Evolutionary conservation across 768 basidiomycete genomes (phyloP).

Genomic region (Boletus bicolor): DNA sequence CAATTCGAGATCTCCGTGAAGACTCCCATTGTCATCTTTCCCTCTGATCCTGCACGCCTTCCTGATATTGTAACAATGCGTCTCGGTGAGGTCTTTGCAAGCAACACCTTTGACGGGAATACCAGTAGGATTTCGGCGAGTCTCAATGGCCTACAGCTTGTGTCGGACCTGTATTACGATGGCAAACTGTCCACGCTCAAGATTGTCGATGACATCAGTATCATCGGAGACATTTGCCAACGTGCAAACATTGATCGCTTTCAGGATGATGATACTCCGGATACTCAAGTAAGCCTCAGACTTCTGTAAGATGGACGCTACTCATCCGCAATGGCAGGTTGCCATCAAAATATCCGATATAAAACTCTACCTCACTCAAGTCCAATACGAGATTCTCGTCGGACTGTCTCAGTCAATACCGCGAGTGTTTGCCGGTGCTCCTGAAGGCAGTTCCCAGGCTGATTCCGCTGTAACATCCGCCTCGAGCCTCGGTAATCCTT

Average conservation of each 20-base stretch:
- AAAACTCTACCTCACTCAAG: constrained; percentile 77
- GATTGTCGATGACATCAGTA: constrained; percentile 88
- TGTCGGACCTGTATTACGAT: constrained; percentile 59
- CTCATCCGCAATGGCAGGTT: constrained; percentile 44
- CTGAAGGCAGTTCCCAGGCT: constrained; percentile 39
- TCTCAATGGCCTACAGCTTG: constrained; percentile 78
- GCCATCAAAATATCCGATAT: constrained; percentile 76
- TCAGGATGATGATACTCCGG: constrained; percentile 56
- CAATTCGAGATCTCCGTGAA: constrained; percentile 87
- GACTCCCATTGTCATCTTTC: constrained; percentile 90
- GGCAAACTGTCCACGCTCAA: constrained; percentile 57
- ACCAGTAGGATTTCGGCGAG: constrained; percentile 67
- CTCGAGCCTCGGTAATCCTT: constrained; percentile 2
- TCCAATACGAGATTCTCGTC: constrained; percentile 75
- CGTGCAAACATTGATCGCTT: constrained; percentile 50
- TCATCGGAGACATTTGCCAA: constrained; percentile 68
- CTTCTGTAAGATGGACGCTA: background rate
- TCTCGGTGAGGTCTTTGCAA: constrained; percentile 85
- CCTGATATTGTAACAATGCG: constrained; percentile 73
- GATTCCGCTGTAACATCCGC: constrained; percentile 22
- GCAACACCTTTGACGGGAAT: constrained; percentile 62
- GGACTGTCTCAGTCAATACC: constrained; percentile 66
- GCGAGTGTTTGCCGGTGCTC: constrained; percentile 50
- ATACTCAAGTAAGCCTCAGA: constrained; percentile 59
- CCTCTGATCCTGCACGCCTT: constrained; percentile 58